Conservation (phyloP, 805 yeast genomes). For the Pichia insulana region DNA sequence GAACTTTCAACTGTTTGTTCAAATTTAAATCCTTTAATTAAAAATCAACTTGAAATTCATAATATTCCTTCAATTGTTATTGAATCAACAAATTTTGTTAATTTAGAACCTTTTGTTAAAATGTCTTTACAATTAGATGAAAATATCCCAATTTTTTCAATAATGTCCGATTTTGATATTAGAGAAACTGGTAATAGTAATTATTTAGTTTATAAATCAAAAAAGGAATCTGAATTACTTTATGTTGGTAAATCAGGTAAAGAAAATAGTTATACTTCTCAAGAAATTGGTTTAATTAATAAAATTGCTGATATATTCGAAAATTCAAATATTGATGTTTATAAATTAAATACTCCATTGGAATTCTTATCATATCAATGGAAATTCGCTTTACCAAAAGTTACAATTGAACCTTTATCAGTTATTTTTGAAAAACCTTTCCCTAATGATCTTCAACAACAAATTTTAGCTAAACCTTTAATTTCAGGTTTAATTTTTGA, state of each 20-base stretch:
- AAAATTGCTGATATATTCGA: constrained; percentile 31
- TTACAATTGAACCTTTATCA: constrained; percentile 70
- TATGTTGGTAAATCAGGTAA: constrained; percentile 38
- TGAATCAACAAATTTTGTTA: constrained; percentile 66
- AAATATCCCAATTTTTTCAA: constrained; percentile 39
- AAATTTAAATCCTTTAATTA: constrained; percentile 30
- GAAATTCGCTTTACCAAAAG: constrained; percentile 72
- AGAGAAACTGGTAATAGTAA: constrained; percentile 29
- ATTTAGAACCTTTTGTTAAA: constrained; percentile 56
- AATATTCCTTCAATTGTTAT: constrained; percentile 46
- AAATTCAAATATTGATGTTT: constrained; percentile 34
- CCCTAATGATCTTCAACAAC: constrained; percentile 49
- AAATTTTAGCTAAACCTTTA: constrained; percentile 78
- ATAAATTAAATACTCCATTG: constrained; percentile 41
- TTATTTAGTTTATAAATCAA: constrained; percentile 29
- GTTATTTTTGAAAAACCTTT: constrained; percentile 63
- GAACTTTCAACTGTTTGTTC: constrained; percentile 38
- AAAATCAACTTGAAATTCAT: constrained; percentile 16
- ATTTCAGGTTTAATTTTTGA: constrained; percentile 74
- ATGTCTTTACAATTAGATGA: constrained; percentile 29
- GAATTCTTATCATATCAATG: constrained; percentile 72
- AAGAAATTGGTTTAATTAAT: constrained; percentile 32
- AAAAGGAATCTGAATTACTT: constrained; percentile 37
- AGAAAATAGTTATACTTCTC: constrained; percentile 32
- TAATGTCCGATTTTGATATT: constrained; percentile 56